phyloP scores from a whole-genome alignment of 768 basidiomycete genomes.

The Lentinula edodes region DNA sequence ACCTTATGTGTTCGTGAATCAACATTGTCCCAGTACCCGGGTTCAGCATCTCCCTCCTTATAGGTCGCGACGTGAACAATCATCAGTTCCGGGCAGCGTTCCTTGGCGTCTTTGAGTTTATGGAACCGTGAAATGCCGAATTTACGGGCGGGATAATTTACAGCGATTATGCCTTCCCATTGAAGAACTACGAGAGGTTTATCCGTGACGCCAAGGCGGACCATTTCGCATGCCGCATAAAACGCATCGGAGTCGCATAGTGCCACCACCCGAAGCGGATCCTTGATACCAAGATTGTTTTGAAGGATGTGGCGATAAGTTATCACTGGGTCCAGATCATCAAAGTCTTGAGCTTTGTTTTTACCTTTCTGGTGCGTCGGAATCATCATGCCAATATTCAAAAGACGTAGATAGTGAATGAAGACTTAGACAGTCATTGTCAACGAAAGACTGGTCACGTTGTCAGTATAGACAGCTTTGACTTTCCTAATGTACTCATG shows the following conservation, averaged over 20 bases:
- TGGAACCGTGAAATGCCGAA: constrained; percentile 94
- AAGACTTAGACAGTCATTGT: no score
- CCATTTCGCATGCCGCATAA: constrained; percentile 82
- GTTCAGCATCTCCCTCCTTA: constrained; percentile 79
- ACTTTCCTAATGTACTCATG: not conserved
- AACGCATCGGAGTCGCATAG: constrained; percentile 90
- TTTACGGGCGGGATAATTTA: constrained; percentile 91
- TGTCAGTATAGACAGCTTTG: not conserved
- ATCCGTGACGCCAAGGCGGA: constrained; percentile 61
- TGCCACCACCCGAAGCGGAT: constrained; percentile 80
- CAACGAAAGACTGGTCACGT: not conserved
- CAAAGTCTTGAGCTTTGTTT: constrained; percentile 35
- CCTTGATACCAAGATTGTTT: constrained; percentile 60
- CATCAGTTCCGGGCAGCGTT: constrained; percentile 77
- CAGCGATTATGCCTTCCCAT: constrained; percentile 83
- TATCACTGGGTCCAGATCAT: constrained; percentile 60
- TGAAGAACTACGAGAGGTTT: constrained; percentile 51
- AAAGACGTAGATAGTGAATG: not conserved
- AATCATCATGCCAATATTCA: constrained; percentile 1
- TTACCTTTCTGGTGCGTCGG: constrained; percentile 48
- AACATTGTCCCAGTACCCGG: constrained; percentile 89
- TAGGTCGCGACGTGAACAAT: constrained; percentile 96
- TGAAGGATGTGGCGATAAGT: constrained; percentile 78
- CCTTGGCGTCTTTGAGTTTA: constrained; percentile 74
- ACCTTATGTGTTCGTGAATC: constrained; percentile 93